phyloP scores from a whole-genome alignment of 1,284 basidiomycete genomes.

The Xerocomus minutiporus region DNA sequence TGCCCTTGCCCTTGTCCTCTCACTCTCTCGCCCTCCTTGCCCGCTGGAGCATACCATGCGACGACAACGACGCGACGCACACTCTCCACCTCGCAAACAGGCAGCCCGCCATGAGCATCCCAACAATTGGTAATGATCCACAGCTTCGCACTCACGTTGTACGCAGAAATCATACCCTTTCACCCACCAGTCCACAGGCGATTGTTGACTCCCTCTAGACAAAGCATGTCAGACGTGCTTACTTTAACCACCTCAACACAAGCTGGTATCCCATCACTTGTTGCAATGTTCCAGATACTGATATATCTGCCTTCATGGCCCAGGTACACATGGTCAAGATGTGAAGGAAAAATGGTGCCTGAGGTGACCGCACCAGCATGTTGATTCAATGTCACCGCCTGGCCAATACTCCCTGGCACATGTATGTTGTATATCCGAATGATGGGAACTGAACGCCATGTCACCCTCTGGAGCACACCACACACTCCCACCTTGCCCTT shows the following conservation, averaged over 20 bases:
- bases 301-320: constrained; percentile 92
- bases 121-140: constrained; percentile 90
- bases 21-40: too few species aligned
- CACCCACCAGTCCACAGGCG: constrained; percentile 83
- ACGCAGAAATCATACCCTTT: constrained; percentile 80
- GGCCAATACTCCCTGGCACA: constrained; percentile 44
- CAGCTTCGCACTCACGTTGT: constrained; percentile 66
- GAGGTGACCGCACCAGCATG: constrained; percentile 77
- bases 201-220: constrained; percentile 76
- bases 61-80: too few species aligned
- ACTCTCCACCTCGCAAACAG: constrained; percentile 40
- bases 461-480: too few species aligned
- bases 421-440: constrained; percentile 78
- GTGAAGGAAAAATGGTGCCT: constrained; percentile 71
- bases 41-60: too few species aligned
- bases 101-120: constrained; percentile 80
- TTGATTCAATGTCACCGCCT: constrained; percentile 53
- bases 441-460: constrained; percentile 50
- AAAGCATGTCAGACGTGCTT: constrained; percentile 72
- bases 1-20: too few species aligned
- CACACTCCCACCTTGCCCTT: too few species aligned
- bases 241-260: constrained; percentile 75
- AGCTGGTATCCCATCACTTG: constrained; percentile 46
- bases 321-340: constrained; percentile 73
- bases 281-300: constrained; percentile 67